phyloP scores from a whole-genome alignment of 2,329 filamentous ascomycete species.

The Fusarium humuli region DNA sequence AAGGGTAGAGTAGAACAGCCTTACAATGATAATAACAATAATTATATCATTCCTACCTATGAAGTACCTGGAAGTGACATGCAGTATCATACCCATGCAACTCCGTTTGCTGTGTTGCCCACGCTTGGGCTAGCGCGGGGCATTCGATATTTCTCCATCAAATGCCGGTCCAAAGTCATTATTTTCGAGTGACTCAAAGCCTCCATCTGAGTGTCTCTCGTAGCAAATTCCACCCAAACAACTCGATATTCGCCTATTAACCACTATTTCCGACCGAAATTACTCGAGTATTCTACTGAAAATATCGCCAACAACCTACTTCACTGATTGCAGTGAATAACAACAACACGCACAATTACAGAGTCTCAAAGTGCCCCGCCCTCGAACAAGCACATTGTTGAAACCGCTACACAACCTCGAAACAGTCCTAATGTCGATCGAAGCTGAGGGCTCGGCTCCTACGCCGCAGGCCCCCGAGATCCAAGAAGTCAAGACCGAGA shows the following conservation, averaged over 20 bases:
- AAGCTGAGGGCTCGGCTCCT: constrained; percentile 48
- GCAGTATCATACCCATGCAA: neutral
- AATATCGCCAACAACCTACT: neutral
- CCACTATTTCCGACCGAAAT: constrained; percentile 1
- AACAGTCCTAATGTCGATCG: constrained; percentile 48
- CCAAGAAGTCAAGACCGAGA: constrained; percentile 44
- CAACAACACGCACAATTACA: constrained; percentile 16
- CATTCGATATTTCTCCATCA: constrained; percentile 44
- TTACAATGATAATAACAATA: neutral
- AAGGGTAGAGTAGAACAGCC: neutral
- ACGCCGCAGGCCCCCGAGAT: constrained; percentile 45
- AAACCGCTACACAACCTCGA: constrained; percentile 18
- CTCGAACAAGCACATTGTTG: constrained; percentile 29
- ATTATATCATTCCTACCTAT: neutral
- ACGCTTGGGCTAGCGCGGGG: constrained; percentile 50
- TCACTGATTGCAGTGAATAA: neutral
- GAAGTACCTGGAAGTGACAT: neutral
- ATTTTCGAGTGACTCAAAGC: constrained; percentile 53
- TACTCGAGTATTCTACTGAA: neutral
- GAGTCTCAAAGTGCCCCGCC: constrained; percentile 38
- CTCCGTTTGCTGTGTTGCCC: constrained; percentile 11
- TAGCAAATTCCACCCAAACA: constrained; percentile 17
- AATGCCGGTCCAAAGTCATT: constrained; percentile 41
- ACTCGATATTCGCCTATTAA: neutral
- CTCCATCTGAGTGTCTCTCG: constrained; percentile 24